Conservation (phyloP, 345 rosid genomes). For the Eucalyptus dawsonii region DNA sequence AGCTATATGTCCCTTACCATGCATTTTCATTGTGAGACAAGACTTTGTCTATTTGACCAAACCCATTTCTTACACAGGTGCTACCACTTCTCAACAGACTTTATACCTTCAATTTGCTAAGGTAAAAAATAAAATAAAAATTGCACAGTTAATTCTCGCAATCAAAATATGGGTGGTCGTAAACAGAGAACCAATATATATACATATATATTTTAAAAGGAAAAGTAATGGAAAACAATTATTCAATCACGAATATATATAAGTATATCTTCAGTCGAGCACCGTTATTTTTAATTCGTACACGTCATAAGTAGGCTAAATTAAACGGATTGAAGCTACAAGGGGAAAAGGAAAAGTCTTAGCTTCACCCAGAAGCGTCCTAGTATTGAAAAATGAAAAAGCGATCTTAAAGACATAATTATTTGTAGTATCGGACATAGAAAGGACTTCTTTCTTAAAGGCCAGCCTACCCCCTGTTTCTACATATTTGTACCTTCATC, state of each 20-base stretch:
- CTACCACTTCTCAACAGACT: no score
- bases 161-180: not conserved
- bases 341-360: not conserved
- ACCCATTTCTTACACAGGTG: not conserved
- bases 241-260: no score
- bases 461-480: not conserved
- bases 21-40: not conserved
- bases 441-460: not conserved
- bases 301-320: not conserved
- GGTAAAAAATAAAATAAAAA: no score
- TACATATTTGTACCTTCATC: not conserved
- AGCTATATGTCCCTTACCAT: not conserved
- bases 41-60: not conserved
- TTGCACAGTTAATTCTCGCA: no score
- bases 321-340: not conserved
- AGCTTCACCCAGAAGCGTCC: not conserved
- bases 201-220: no score
- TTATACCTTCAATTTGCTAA: not conserved
- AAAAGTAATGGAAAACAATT: no score
- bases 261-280: not conserved
- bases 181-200: no score
- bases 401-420: not conserved
- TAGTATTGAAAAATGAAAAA: not conserved
- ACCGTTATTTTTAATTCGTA: not conserved
- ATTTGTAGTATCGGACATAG: not conserved